phyloP scores from a whole-genome alignment of 176 grass and related monocot genomes.

The Thalia dealbata region DNA sequence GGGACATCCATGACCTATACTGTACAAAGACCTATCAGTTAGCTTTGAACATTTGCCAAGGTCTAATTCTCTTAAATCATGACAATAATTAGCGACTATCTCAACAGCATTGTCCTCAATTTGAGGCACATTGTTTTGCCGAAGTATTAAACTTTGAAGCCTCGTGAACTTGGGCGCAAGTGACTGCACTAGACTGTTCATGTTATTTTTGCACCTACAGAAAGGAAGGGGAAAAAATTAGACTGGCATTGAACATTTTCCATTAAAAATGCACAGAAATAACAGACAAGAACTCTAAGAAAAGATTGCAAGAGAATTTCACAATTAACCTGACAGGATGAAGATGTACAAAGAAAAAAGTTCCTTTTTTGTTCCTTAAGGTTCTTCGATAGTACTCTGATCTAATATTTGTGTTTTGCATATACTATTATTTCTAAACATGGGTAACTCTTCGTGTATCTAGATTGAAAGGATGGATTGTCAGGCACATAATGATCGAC shows the following conservation, averaged over 20 bases:
- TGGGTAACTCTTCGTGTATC: too few relatives aligned
- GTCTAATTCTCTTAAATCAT: neutral
- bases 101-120: conserved; percentile 27
- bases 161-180: conserved; percentile 61
- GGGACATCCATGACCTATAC: neutral
- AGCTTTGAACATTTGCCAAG: neutral
- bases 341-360: neutral
- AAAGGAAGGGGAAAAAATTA: neutral
- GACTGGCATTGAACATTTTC: neutral
- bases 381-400: neutral
- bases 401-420: neutral
- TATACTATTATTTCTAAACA: too few relatives aligned
- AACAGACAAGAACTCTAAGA: conserved; percentile 1
- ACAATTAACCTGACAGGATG: neutral
- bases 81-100: neutral
- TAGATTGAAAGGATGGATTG: too few relatives aligned
- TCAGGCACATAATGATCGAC: too few relatives aligned
- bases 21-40: neutral
- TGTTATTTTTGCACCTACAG: conserved; percentile 74
- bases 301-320: neutral
- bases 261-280: neutral
- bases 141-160: conserved; percentile 49
- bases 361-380: neutral
- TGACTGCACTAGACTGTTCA: conserved; percentile 67
- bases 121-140: conserved; percentile 58